Evolutionary conservation across 306 rosid species (phyloP).

Genomic region (Vachellia pachyceras): DNA sequence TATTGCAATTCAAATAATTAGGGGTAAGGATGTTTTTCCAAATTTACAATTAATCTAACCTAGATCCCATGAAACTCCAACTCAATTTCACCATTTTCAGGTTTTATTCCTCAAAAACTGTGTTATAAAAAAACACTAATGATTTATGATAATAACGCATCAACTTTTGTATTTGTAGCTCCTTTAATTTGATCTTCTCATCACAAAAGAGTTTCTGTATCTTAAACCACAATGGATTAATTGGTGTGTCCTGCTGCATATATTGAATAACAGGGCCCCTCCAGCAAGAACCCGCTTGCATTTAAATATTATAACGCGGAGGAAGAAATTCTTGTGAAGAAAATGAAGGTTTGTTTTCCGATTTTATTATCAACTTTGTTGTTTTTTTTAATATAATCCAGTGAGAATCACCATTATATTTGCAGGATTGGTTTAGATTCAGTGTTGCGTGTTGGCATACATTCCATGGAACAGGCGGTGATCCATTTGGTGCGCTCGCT

Average conservation of each 20-base stretch:
- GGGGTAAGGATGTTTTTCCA: too few species aligned
- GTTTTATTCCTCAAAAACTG: too few species aligned
- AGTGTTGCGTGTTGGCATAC: conserved; percentile 99
- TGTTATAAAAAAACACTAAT: too few species aligned
- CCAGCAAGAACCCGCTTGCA: conserved; percentile 84
- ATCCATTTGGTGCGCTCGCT: conserved; percentile 87
- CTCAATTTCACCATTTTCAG: too few species aligned
- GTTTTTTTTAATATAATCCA: not conserved
- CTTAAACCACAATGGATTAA: conserved; percentile 42
- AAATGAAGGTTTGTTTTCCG: conserved; percentile 85
- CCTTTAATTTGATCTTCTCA: not conserved
- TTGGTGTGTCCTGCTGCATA: too few species aligned
- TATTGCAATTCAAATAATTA: too few species aligned
- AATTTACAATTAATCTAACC: too few species aligned
- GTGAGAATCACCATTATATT: not conserved
- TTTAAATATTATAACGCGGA: conserved; percentile 88
- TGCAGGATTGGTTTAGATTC: conserved; percentile 94
- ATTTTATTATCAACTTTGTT: not conserved
- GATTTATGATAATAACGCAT: too few species aligned
- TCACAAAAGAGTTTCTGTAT: too few species aligned
- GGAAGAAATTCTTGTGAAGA: conserved; percentile 87
- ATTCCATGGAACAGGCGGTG: conserved; percentile 91
- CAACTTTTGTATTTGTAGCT: too few species aligned
- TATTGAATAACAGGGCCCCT: conserved; percentile 74
- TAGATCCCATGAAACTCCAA: too few species aligned